Evolutionary conservation across 2,329 filamentous ascomycete genomes (phyloP).

Genomic region (Alternaria burnsii): DNA sequence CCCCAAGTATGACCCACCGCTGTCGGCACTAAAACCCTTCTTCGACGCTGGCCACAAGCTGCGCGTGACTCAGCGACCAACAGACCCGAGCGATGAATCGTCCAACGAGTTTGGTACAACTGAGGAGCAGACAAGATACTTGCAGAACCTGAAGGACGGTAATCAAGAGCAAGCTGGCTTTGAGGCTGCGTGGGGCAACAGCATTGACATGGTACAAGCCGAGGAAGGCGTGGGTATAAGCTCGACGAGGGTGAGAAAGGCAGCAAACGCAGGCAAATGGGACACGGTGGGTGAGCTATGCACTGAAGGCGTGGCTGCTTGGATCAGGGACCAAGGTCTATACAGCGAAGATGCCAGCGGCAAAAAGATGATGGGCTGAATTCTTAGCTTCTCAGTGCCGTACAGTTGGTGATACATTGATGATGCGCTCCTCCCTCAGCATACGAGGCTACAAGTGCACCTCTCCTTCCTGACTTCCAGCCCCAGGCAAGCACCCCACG

Average conservation of each 20-base stretch:
- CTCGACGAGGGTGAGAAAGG: constrained; percentile 69
- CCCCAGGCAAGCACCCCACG: constrained; percentile 7
- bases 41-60: constrained; percentile 67
- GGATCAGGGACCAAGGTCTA: constrained; percentile 65
- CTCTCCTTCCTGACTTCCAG: background rate
- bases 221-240: constrained; percentile 60
- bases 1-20: constrained; percentile 55
- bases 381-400: background rate
- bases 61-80: constrained; percentile 69
- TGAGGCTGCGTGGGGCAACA: constrained; percentile 64
- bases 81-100: constrained; percentile 44
- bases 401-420: background rate
- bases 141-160: constrained; percentile 59
- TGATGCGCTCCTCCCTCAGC: background rate
- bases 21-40: constrained; percentile 67
- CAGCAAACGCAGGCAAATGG: constrained; percentile 60
- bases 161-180: constrained; percentile 64
- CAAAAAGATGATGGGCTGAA: constrained; percentile 49
- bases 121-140: constrained; percentile 63
- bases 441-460: background rate
- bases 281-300: constrained; percentile 63
- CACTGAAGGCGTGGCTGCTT: constrained; percentile 63
- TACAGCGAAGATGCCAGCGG: constrained; percentile 59
- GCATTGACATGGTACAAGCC: constrained; percentile 68
- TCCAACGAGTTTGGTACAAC: constrained; percentile 67